phyloP scores from a whole-genome alignment of 345 rosid species.

The Lumnitzera racemosa region DNA sequence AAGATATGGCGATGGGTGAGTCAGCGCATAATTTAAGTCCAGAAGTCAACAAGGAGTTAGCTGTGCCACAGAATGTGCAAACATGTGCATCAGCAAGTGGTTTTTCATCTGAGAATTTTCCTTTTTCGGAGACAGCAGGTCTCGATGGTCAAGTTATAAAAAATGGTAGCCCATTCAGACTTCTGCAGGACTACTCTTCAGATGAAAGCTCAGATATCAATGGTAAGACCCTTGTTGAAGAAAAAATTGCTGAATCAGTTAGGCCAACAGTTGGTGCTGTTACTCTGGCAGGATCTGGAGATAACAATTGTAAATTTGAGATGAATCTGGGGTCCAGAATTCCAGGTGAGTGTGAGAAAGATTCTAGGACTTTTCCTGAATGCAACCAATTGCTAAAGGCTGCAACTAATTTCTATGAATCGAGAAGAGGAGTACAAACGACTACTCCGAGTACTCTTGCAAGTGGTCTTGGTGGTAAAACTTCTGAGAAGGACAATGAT shows the following conservation, averaged over 20 bases:
- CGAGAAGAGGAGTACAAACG: conserved; percentile 13
- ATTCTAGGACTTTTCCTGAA: conserved; percentile 9
- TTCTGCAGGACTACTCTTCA: conserved; percentile 43
- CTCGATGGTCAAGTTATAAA: conserved; percentile 15
- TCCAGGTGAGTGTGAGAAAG: conserved; percentile 14
- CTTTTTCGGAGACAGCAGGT: conserved; percentile 6
- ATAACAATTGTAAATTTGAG: conserved; percentile 12
- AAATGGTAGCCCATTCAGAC: conserved; percentile 37
- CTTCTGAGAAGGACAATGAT: conserved; percentile 8
- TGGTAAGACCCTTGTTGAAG: conserved; percentile 7
- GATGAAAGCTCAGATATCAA: conserved; percentile 35
- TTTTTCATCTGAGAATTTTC: conserved; percentile 10
- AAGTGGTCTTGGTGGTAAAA: conserved; percentile 11
- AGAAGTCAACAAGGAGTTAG: conserved; percentile 19
- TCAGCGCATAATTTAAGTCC: conserved; percentile 14
- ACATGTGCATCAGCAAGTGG: conserved; percentile 9
- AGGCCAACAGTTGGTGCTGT: conserved; percentile 14
- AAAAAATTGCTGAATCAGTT: conserved; percentile 6
- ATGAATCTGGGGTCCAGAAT: conserved; percentile 3
- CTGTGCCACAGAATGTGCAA: conserved; percentile 9
- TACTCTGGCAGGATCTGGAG: conserved; percentile 6
- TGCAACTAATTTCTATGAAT: conserved; percentile 4
- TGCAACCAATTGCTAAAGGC: conserved; percentile 7
- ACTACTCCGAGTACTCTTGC: conserved; percentile 9
- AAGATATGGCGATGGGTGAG: conserved; percentile 24